Evolutionary conservation across 495 filamentous ascomycete species (phyloP).

Genomic region (Aspergillus avenaceus): DNA sequence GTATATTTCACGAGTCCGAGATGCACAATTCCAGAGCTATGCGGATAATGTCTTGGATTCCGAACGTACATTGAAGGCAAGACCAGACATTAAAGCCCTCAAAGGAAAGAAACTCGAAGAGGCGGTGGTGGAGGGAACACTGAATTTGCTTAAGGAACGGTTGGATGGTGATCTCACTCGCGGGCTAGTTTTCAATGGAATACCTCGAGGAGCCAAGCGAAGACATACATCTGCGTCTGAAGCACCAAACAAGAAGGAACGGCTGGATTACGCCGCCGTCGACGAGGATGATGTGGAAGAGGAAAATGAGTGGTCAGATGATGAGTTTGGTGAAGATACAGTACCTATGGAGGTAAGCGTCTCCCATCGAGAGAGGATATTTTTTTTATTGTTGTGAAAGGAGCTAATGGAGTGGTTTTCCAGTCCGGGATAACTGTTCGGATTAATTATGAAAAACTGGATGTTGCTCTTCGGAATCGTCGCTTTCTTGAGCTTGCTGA

Average conservation of each 20-base stretch:
- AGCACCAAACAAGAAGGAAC: constrained; percentile 11
- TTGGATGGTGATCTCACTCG: constrained; percentile 30
- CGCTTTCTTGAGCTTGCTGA: constrained; percentile 63
- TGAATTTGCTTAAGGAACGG: constrained; percentile 27
- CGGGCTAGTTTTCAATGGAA: constrained; percentile 31
- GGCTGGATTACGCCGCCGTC: constrained; percentile 22
- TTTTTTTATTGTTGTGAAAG: not conserved
- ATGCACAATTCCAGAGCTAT: constrained; percentile 48
- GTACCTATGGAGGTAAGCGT: constrained; percentile 39
- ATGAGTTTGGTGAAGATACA: constrained; percentile 32
- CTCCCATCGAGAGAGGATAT: not conserved
- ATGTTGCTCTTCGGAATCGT: constrained; percentile 74
- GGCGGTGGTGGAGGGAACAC: constrained; percentile 40
- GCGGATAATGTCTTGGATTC: constrained; percentile 48
- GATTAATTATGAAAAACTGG: constrained; percentile 81
- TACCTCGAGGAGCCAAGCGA: constrained; percentile 36
- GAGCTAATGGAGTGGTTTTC: not conserved
- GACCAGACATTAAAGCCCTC: constrained; percentile 37
- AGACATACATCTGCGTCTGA: constrained; percentile 17
- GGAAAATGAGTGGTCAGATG: constrained; percentile 39
- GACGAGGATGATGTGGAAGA: constrained; percentile 29
- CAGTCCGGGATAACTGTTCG: constrained; percentile 64
- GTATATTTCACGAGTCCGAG: constrained; percentile 44
- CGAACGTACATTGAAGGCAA: constrained; percentile 32
- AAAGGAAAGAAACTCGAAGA: constrained; percentile 58